These are phyloP conservation scores for Colletotrichum sp. DNA, from an alignment of 2,329 filamentous ascomycete genomes.

Conservation along the genomic window DNA sequence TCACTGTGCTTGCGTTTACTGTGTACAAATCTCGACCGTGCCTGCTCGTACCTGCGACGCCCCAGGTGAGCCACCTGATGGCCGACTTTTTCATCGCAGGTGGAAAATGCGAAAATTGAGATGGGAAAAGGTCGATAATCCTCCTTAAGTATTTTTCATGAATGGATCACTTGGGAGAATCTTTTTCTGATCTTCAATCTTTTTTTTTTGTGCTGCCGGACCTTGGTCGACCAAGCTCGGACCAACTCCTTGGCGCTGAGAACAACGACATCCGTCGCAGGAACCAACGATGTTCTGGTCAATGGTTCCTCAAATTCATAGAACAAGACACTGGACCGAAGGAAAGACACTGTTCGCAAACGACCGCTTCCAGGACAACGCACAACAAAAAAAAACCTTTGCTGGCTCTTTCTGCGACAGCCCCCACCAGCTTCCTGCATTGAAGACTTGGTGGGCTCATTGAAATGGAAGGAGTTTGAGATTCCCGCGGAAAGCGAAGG, in stretches of 20 bases:
- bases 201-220: not conserved
- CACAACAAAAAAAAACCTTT: too few species aligned
- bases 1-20: not conserved
- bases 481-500: too few species aligned
- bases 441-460: too few species aligned
- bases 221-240: not conserved
- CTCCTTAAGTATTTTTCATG: accelerated
- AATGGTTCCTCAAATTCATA: not conserved
- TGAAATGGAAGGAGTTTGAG: too few species aligned
- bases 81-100: not conserved
- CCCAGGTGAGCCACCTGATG: not conserved
- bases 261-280: not conserved
- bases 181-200: accelerated
- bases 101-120: not conserved
- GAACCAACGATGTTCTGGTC: not conserved
- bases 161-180: accelerated
- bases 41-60: not conserved
- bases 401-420: too few species aligned
- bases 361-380: too few species aligned
- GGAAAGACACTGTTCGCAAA: too few species aligned
- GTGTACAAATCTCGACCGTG: not conserved
- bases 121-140: not conserved
- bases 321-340: not conserved
- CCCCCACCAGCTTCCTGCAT: too few species aligned
- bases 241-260: not conserved